Evolutionary conservation across 2,329 filamentous ascomycete species (phyloP).

Genomic region (Lachnellula hyalina): DNA sequence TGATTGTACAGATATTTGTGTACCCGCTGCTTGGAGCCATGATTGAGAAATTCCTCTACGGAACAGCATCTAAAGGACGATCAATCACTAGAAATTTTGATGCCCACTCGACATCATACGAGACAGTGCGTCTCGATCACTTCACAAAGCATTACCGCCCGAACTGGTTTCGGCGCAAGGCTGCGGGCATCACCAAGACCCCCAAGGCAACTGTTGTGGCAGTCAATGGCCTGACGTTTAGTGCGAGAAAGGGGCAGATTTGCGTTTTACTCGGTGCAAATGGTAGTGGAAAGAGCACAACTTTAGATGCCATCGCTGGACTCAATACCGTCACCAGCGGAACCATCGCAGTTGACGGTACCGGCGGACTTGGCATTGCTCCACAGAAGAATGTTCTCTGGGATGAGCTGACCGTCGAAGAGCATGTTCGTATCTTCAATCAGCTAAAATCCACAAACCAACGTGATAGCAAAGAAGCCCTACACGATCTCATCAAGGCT

Average conservation of each 20-base stretch:
- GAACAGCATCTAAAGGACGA: conserved; percentile 62
- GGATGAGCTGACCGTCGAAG: conserved; percentile 79
- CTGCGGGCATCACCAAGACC: conserved; percentile 24
- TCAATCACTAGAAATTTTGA: conserved; percentile 39
- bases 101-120: not conserved
- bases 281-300: conserved; percentile 86
- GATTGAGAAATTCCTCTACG: conserved; percentile 69
- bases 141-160: conserved; percentile 78
- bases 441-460: conserved; percentile 63
- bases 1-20: conserved; percentile 69
- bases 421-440: conserved; percentile 83
- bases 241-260: conserved; percentile 73
- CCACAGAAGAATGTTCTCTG: conserved; percentile 94
- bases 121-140: conserved; percentile 62
- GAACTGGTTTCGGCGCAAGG: conserved; percentile 51
- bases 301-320: conserved; percentile 80
- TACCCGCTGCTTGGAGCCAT: conserved; percentile 73
- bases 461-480: conserved; percentile 51
- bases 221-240: conserved; percentile 67
- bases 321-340: conserved; percentile 72
- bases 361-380: conserved; percentile 76
- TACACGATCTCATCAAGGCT: conserved; percentile 57
- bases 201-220: conserved; percentile 67
- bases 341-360: conserved; percentile 69
- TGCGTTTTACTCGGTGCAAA: conserved; percentile 84